Evolutionary conservation across 805 yeast genomes (phyloP).

Genomic region (Yarrowia sp.): DNA sequence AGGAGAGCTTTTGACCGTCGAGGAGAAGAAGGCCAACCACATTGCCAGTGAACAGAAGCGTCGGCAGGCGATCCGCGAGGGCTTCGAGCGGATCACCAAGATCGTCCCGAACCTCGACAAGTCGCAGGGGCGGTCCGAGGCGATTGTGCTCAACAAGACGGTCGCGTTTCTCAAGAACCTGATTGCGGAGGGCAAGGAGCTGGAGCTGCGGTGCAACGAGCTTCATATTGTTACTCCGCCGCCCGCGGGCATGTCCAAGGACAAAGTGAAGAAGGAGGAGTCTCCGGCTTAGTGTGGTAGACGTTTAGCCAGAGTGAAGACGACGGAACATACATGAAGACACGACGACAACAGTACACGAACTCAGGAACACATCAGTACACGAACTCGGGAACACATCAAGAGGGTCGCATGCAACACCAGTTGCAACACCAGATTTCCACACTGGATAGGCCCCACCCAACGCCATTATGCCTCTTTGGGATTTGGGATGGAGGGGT

Average conservation of each 20-base stretch:
- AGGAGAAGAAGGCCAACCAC: conserved; percentile 58
- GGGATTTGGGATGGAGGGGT: too few relatives aligned
- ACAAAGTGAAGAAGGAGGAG: conserved; percentile 19
- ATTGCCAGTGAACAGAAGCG: conserved; percentile 85
- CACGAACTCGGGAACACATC: too few relatives aligned
- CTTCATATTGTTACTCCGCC: conserved; percentile 12
- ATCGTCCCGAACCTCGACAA: conserved; percentile 69
- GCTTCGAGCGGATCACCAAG: conserved; percentile 71
- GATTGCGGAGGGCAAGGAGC: conserved; percentile 36
- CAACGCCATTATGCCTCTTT: too few relatives aligned
- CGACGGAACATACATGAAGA: too few relatives aligned
- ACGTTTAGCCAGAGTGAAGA: neutral
- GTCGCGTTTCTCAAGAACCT: conserved; percentile 38
- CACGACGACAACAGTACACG: too few relatives aligned
- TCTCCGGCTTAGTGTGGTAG: too few relatives aligned
- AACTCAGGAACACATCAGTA: too few relatives aligned
- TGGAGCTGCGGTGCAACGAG: conserved; percentile 28
- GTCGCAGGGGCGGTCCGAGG: conserved; percentile 78
- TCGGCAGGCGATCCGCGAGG: conserved; percentile 77
- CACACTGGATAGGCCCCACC: too few relatives aligned
- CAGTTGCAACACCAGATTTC: too few relatives aligned
- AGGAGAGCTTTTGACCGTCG: conserved; percentile 35
- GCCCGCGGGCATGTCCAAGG: conserved; percentile 20
- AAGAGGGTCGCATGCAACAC: too few relatives aligned
- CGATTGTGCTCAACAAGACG: conserved; percentile 60